Conservation (phyloP, 2,329 filamentous ascomycete genomes). For the Ceratocystis cacaofunesta region DNA sequence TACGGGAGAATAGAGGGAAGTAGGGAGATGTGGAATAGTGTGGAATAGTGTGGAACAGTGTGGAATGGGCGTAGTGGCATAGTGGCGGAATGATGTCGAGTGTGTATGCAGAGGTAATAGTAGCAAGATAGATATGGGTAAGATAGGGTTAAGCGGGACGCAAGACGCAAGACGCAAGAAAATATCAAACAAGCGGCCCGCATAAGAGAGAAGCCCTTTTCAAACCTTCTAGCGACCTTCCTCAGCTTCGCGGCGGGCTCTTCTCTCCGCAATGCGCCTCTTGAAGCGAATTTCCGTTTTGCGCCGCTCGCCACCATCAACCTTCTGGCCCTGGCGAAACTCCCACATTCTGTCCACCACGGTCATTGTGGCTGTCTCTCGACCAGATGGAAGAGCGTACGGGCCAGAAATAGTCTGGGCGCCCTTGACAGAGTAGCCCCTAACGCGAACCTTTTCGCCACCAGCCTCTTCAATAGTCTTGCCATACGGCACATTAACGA, state of each 20-base stretch:
- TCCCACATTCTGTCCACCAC: slow-evolving; percentile 89
- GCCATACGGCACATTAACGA: slow-evolving; percentile 40
- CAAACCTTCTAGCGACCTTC: slow-evolving; percentile 21
- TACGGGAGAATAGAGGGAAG: too few relatives aligned
- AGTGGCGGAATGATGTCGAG: too few relatives aligned
- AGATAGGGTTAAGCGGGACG: not conserved
- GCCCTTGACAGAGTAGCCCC: slow-evolving; percentile 52
- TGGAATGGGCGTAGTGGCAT: too few relatives aligned
- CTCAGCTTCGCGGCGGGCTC: slow-evolving; percentile 43
- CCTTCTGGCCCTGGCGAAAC: slow-evolving; percentile 69
- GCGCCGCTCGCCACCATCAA: slow-evolving; percentile 90
- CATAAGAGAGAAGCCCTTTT: not conserved
- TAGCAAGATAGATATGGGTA: too few relatives aligned
- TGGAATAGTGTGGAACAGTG: too few relatives aligned
- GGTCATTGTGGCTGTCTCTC: slow-evolving; percentile 48
- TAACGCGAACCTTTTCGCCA: slow-evolving; percentile 32
- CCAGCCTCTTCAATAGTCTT: slow-evolving; percentile 23
- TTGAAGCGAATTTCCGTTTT: slow-evolving; percentile 76
- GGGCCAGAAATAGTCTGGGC: slow-evolving; percentile 60
- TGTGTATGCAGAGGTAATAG: too few relatives aligned
- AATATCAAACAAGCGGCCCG: not conserved
- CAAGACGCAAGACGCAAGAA: not conserved
- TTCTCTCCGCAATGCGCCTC: slow-evolving; percentile 64
- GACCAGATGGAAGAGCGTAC: slow-evolving; percentile 51
- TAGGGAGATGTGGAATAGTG: too few relatives aligned